phyloP scores from a whole-genome alignment of 2,329 filamentous ascomycete species.

The Colletotrichum chlorophyti region DNA sequence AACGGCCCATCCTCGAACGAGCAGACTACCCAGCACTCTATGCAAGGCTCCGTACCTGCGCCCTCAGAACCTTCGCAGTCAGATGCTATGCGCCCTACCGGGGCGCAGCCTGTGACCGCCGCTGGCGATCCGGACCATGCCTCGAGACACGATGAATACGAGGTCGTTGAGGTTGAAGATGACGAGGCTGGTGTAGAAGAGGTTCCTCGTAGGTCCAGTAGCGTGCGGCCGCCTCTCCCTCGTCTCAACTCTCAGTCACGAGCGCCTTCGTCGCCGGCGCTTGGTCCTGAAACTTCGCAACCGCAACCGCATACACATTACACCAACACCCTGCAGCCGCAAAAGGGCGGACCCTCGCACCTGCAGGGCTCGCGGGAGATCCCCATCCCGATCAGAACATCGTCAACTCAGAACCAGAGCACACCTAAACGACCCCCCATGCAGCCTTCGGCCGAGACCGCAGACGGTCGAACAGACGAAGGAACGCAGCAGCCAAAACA shows the following conservation, averaged over 20 bases:
- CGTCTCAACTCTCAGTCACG: constrained; percentile 30
- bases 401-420: constrained; percentile 14
- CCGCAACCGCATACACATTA: constrained; percentile 4
- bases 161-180: constrained; percentile 28
- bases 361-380: constrained; percentile 27
- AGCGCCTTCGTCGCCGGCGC: constrained; percentile 15
- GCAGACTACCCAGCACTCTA: constrained; percentile 2
- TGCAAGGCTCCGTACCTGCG: constrained; percentile 16
- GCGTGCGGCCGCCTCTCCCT: constrained; percentile 16
- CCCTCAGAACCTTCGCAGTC: constrained; percentile 4
- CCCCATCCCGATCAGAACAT: constrained; percentile 23
- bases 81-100: constrained; percentile 18
- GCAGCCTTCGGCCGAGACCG: constrained; percentile 4
- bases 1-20: constrained; percentile 9
- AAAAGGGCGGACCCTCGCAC: constrained; percentile 20
- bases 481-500: not conserved
- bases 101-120: not conserved
- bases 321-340: constrained; percentile 12
- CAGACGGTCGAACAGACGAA: constrained; percentile 19
- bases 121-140: constrained; percentile 17
- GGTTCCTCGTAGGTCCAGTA: constrained; percentile 15
- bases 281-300: constrained; percentile 5
- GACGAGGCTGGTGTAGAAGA: constrained; percentile 7
- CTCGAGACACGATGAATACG: constrained; percentile 24
- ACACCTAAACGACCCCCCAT: not conserved